Base-by-base conservation (phyloP, 2,329 filamentous ascomycete species). In the Ophiobolus disseminans region DNA sequence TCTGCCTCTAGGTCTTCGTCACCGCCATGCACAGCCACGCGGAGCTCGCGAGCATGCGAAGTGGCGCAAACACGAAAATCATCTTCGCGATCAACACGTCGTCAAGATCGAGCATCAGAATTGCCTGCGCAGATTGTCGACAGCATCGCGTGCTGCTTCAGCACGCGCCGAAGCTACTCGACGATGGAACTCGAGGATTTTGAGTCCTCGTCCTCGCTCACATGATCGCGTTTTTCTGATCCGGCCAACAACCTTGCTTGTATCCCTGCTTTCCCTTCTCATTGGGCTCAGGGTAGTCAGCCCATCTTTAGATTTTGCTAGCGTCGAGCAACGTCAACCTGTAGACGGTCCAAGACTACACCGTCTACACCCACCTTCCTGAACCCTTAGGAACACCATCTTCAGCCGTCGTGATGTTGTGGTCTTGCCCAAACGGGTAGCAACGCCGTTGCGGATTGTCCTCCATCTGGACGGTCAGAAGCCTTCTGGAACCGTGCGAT, bases 251-350 rank as follows among this genome's bases (percentile, higher is more conserved):
- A 55, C 65, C 66, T 51, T 63, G 68, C 55, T 58, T 48, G 6
- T 45, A 67, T 57, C 69, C 69, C 63, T 54, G 69, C 61, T 57
- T 23, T n/a, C 40, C 58, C 48, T 49, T 47, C 48, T 71, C 60
- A 73, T 73, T 73, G 70, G 69, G 56, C 59, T 40, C 57, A 48
- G 35, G 55, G 46, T 62, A 58, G 65, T 50, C 42, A 49, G 63
- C 65, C 63, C 65, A 69, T 69, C 63, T 69, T 68, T 73, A 69
- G 68, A 64, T 68, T 68, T 63, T 69, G n/a, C 67, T 73, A 69
- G 68, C 55, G 59, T 56, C 65, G 65, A 68, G 50, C 63, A 69
- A 70, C 67, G 63, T 65, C 65, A 59, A 65, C 70, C 70, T 73
- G 68, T 72, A 60, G 61, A 65, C 49, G 53, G 43, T 56, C 66